Evolutionary conservation across 352 stramenopile species (phyloP), one percentile per base, ranked within the genome.

Genomic region (Elongisporangium undulatum): DNA sequence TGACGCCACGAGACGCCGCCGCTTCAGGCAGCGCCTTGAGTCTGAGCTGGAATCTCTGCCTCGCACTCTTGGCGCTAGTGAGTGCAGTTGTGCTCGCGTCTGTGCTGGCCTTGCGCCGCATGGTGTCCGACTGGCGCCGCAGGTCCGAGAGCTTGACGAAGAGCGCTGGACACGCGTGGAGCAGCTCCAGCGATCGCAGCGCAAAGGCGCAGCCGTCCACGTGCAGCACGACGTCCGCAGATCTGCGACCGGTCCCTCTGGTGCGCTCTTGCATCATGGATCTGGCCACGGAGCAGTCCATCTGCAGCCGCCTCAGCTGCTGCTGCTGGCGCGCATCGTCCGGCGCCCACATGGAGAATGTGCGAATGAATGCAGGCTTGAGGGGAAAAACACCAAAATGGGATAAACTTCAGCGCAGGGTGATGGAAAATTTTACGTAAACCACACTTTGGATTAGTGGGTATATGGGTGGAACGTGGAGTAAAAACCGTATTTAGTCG

Each of bases 131-230:
- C 8, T 64, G 53, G 12, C 45, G 45, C 24, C 59, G 63, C 20
- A 85, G 62, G 1, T 49, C 51, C 16, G 48, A 51, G 15, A 91
- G 41, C 21, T 79, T 63, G 13, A 65, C 64, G 26, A 79, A 73
- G 0, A 91, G 52, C 21, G 63, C 63, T n/a, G 51, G 64, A 61
- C 79, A 74, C 51, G 72, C 68, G 2, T 51, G 39, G 24, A 75
- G 61, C 15, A 89, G 29, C 24, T 80, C 59, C 1, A 49, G 56
- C 4, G 67, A 41, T 56, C 87, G 74, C 8, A 89, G 17, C 16
- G 61, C 61, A 41, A 92, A 75, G 19, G 76, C 72, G 61, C 82
- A 92, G 23, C 59, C 62, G 22, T 79, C 65, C 0, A 78, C 66
- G 55, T 89, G 77, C 16, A 92, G 55, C 39, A 82, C 53, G 8